Evolutionary conservation across 2,329 filamentous ascomycete genomes (phyloP).

Genomic region (Fusarium mundagurra): DNA sequence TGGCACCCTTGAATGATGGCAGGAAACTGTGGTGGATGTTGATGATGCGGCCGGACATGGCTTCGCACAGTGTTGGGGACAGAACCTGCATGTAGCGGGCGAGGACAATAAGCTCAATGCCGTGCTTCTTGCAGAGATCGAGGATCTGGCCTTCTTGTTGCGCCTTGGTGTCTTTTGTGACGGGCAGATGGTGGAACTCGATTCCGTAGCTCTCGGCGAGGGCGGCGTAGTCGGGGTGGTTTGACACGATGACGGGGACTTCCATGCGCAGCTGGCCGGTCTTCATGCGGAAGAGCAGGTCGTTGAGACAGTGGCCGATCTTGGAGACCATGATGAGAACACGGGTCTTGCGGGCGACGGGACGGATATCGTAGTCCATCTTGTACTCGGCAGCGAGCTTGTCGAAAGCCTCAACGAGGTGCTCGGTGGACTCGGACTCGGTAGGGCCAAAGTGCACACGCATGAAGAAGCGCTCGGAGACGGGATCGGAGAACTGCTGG

Average conservation of each 20-base stretch:
- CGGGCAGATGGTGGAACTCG: constrained; percentile 82
- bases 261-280: constrained; percentile 79
- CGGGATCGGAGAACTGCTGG: constrained; percentile 83
- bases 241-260: constrained; percentile 81
- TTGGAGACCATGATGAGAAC: constrained; percentile 92
- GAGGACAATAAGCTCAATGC: constrained; percentile 81
- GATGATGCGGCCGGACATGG: constrained; percentile 88
- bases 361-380: constrained; percentile 78
- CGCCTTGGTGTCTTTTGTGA: constrained; percentile 80
- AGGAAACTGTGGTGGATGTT: constrained; percentile 92
- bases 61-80: constrained; percentile 76
- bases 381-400: constrained; percentile 69
- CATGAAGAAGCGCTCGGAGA: constrained; percentile 85
- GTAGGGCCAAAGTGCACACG: constrained; percentile 81
- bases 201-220: constrained; percentile 79
- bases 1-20: constrained; percentile 87
- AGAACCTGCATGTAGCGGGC: constrained; percentile 91
- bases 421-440: constrained; percentile 56
- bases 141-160: constrained; percentile 78
- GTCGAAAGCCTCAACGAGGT: constrained; percentile 66
- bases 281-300: constrained; percentile 82
- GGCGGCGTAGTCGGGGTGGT: constrained; percentile 77
- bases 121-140: constrained; percentile 73
- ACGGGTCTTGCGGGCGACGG: constrained; percentile 74
- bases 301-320: constrained; percentile 87